These are phyloP conservation scores for Coemansia sp. DNA, from an alignment of 192 early-diverging fungal species.

Conservation along the genomic window DNA sequence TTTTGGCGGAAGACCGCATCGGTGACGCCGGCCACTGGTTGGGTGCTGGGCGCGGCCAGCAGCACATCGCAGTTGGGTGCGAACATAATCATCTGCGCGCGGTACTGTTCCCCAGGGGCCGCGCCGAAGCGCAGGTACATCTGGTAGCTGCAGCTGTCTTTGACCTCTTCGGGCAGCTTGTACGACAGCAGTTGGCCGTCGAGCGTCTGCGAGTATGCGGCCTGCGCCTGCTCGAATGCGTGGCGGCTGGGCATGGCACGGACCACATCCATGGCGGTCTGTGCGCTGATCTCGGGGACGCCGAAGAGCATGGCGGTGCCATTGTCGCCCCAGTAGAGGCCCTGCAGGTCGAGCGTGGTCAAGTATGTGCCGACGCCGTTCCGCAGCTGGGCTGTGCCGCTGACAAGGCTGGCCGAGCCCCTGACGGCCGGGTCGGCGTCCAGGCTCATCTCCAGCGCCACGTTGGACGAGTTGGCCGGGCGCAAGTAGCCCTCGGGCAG, in stretches of 20 bases:
- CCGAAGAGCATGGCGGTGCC: constrained; percentile 25
- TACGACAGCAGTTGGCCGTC: constrained; percentile 10
- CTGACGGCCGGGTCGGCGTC: not conserved
- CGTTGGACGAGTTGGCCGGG: constrained; percentile 11
- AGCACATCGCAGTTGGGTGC: constrained; percentile 16
- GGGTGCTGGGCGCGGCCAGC: constrained; percentile 7
- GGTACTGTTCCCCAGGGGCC: not conserved
- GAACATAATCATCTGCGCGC: constrained; percentile 11
- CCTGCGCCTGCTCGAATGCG: constrained; percentile 21
- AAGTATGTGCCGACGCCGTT: not conserved
- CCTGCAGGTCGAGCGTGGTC: constrained; percentile 10
- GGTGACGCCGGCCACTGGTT: constrained; percentile 6
- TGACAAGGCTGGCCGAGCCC: constrained; percentile 8
- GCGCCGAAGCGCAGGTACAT: constrained; percentile 17
- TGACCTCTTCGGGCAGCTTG: constrained; percentile 12
- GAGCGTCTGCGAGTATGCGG: constrained; percentile 7
- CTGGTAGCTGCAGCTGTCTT: constrained; percentile 33
- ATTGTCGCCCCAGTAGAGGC: constrained; percentile 23
- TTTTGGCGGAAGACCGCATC: constrained; percentile 7
- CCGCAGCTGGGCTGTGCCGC: constrained; percentile 11
- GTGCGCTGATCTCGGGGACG: constrained; percentile 14
- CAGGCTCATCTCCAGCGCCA: constrained; percentile 18
- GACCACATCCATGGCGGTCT: constrained; percentile 17
- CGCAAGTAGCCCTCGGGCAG: constrained; percentile 10
- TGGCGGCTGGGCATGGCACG: constrained; percentile 16